Conservation (phyloP, 768 basidiomycete genomes). For the Agrocybe praecox region DNA sequence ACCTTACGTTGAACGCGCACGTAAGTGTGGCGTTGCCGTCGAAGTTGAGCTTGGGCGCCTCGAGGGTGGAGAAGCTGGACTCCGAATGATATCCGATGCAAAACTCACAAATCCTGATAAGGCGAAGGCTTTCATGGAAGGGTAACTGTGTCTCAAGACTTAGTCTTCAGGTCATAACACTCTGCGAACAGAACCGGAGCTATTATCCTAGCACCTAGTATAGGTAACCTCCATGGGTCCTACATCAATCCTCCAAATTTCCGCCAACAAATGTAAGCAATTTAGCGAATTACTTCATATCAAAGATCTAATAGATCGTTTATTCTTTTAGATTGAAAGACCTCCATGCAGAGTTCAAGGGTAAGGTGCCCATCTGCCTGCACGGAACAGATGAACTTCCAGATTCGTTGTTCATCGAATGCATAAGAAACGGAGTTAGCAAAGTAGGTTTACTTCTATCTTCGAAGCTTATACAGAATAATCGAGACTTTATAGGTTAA, state of each 20-base stretch:
- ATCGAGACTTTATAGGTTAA: slow-evolving; percentile 33
- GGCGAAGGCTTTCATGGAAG: slow-evolving; percentile 43
- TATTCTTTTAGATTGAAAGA: slow-evolving; percentile 33
- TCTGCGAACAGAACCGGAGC: slow-evolving; percentile 46
- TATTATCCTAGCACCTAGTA: slow-evolving; percentile 46
- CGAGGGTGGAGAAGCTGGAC: slow-evolving; percentile 51
- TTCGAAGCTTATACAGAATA: neutral
- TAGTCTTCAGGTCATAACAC: neutral
- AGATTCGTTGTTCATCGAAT: slow-evolving; percentile 44
- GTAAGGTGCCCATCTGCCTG: slow-evolving; percentile 39
- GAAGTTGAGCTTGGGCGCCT: slow-evolving; percentile 51
- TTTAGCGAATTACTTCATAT: neutral
- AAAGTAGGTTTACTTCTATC: slow-evolving; percentile 30
- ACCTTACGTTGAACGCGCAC: slow-evolving; percentile 46
- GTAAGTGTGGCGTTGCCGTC: slow-evolving; percentile 39
- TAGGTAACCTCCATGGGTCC: slow-evolving; percentile 49
- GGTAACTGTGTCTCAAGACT: slow-evolving; percentile 21
- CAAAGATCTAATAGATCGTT: neutral
- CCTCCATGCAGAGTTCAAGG: slow-evolving; percentile 35
- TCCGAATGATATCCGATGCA: slow-evolving; percentile 47
- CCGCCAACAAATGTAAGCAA: slow-evolving; percentile 41
- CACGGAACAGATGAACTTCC: slow-evolving; percentile 49
- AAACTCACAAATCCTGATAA: slow-evolving; percentile 47
- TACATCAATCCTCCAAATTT: slow-evolving; percentile 49
- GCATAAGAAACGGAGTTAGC: slow-evolving; percentile 47